Evolutionary conservation across 2,329 filamentous ascomycete genomes (phyloP).

Genomic region (Talaromyces atroroseus): DNA sequence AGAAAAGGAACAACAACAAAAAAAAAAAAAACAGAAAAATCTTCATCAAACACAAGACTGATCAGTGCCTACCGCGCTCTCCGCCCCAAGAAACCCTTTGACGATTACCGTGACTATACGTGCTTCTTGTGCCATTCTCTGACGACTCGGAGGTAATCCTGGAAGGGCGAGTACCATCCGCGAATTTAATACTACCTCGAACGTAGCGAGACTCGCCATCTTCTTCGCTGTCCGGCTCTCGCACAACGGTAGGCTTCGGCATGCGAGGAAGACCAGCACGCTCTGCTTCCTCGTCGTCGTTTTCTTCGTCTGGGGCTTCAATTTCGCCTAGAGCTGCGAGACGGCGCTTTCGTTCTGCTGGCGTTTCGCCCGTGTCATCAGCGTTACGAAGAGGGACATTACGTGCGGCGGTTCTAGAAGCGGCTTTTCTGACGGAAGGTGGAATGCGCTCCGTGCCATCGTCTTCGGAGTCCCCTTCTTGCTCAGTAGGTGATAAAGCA

Average conservation of each 20-base stretch:
- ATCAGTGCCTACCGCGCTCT: slow-evolving; percentile 11
- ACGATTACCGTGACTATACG: slow-evolving; percentile 10
- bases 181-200: slow-evolving; percentile 11
- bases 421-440: slow-evolving; percentile 17
- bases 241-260: slow-evolving; percentile 8
- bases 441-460: slow-evolving; percentile 40
- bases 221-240: slow-evolving; percentile 6
- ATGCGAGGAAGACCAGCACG: slow-evolving; percentile 11
- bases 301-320: slow-evolving; percentile 22
- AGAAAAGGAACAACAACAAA: neutral
- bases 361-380: slow-evolving; percentile 27
- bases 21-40: neutral
- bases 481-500: slow-evolving; percentile 1
- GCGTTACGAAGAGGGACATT: neutral
- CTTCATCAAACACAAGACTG: neutral
- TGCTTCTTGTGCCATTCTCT: slow-evolving; percentile 4
- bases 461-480: slow-evolving; percentile 34
- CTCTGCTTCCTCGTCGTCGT: slow-evolving; percentile 18
- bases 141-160: slow-evolving; percentile 1
- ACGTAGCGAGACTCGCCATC: slow-evolving; percentile 14
- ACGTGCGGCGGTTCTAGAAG: slow-evolving; percentile 7
- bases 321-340: slow-evolving; percentile 39
- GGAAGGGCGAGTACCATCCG: slow-evolving; percentile 10
- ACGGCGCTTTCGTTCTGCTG: slow-evolving; percentile 43
- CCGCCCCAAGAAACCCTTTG: slow-evolving; percentile 13